A percentile compares a stretch with the other conserved stretches of the same genome.
Evolutionary conservation across 768 basidiomycete genomes (phyloP).

Genomic region (Phanerodontia chrysosporium): DNA sequence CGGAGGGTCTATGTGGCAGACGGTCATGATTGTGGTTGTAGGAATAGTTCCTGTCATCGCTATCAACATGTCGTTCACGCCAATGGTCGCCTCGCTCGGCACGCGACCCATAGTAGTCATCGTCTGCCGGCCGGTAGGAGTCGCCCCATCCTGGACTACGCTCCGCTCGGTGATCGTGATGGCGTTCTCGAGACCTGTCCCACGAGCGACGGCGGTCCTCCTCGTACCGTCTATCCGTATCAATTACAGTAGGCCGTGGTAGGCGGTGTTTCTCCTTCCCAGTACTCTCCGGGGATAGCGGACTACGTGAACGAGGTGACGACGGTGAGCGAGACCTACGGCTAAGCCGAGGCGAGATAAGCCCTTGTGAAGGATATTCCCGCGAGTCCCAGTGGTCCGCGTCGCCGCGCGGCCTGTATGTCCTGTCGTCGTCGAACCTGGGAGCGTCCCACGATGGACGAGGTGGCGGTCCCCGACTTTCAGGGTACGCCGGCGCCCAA

Average conservation of each 20-base stretch:
- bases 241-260: slow-evolving; percentile 18
- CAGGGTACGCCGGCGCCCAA: slow-evolving; percentile 4
- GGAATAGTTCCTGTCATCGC: slow-evolving; percentile 10
- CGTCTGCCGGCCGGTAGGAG: not conserved
- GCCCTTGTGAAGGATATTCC: not conserved
- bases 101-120: not conserved
- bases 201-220: slow-evolving; percentile 8
- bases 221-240: slow-evolving; percentile 14
- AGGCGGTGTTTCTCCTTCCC: slow-evolving; percentile 27
- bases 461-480: not conserved
- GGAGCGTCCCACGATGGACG: slow-evolving; percentile 17
- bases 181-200: slow-evolving; percentile 2
- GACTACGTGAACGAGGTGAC: slow-evolving; percentile 24
- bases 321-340: slow-evolving; percentile 19
- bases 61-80: slow-evolving; percentile 4
- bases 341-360: not conserved
- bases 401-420: slow-evolving; percentile 23
- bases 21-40: slow-evolving; percentile 3
- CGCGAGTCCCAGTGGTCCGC: slow-evolving; percentile 6
- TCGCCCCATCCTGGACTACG: slow-evolving; percentile 2
- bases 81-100: not conserved
- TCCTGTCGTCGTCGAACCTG: slow-evolving; percentile 23
- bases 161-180: not conserved
- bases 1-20: not conserved
- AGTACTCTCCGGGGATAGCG: slow-evolving; percentile 14